Evolutionary conservation across 441 rosid species (phyloP).

Genomic region (Hura crepitans): DNA sequence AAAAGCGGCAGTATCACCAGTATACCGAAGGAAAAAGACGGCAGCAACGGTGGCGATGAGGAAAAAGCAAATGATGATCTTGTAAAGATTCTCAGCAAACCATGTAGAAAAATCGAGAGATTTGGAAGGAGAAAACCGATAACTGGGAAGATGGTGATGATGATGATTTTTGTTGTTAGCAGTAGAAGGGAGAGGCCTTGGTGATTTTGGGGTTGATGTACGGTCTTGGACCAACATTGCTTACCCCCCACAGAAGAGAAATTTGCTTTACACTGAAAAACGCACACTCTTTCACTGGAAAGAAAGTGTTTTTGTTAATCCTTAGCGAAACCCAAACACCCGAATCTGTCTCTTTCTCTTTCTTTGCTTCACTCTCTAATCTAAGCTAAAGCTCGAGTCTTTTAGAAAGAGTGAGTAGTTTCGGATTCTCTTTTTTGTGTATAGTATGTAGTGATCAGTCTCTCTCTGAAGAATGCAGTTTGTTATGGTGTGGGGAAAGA

Average conservation of each 20-base stretch:
- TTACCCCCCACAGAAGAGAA: slow-evolving; percentile 1
- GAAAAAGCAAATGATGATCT: slow-evolving; percentile 38
- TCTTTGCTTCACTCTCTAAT: neutral
- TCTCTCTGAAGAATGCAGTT: neutral
- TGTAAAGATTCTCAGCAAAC: slow-evolving; percentile 57
- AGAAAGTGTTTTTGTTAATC: neutral
- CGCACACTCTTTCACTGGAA: neutral
- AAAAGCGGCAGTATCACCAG: slow-evolving; percentile 55
- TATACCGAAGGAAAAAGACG: slow-evolving; percentile 59
- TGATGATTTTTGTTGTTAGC: no score
- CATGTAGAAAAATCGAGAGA: slow-evolving; percentile 79
- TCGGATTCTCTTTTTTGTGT: neutral
- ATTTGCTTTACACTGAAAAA: neutral
- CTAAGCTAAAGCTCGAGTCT: neutral
- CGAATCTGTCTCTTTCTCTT: neutral
- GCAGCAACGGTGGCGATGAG: slow-evolving; percentile 52
- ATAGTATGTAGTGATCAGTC: neutral
- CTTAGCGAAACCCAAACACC: neutral
- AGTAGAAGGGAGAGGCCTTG: slow-evolving; percentile 37
- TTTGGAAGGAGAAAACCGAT: slow-evolving; percentile 52
- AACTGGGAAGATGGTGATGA: slow-evolving; percentile 26
- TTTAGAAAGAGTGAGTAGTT: neutral
- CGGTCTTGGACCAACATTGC: slow-evolving; percentile 89
- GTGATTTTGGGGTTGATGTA: slow-evolving; percentile 42
- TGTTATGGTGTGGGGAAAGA: neutral